Percentiles rank a stretch among this genome's conserved stretches.
phyloP scores from a whole-genome alignment of 2,329 filamentous ascomycete genomes.

The Cladosporium austrohemisphaericum region DNA sequence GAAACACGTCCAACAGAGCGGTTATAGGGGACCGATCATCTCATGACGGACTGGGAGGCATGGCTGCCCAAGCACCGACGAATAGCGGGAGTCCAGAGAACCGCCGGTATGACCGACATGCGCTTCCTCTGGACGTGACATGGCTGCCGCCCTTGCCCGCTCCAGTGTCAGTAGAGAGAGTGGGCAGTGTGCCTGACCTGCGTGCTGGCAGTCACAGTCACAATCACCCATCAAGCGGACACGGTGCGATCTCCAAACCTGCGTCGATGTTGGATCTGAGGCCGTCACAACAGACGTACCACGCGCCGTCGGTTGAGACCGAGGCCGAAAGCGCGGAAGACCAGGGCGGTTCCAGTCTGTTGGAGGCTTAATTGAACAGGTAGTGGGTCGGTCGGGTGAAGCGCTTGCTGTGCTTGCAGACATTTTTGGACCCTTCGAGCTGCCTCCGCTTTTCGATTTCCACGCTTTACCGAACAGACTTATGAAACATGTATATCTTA shows the following conservation, averaged over 20 bases:
- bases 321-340: constrained; percentile 14
- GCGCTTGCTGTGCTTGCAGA: not conserved
- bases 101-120: constrained; percentile 13
- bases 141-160: constrained; percentile 10
- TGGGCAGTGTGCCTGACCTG: constrained; percentile 14
- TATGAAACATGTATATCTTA: too few relatives aligned
- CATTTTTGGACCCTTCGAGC: not conserved
- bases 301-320: constrained; percentile 13
- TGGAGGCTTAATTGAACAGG: constrained; percentile 1
- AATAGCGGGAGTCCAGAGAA: constrained; percentile 7
- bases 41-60: not conserved
- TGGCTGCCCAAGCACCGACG: constrained; percentile 7
- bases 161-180: constrained; percentile 2
- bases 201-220: constrained; percentile 12
- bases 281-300: constrained; percentile 1
- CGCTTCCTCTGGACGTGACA: constrained; percentile 13
- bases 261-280: constrained; percentile 14
- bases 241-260: constrained; percentile 11
- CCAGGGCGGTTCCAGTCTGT: constrained; percentile 4
- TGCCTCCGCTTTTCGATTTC: not conserved
- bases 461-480: too few relatives aligned
- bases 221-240: not conserved
- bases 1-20: not conserved
- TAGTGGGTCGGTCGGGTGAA: not conserved
- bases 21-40: constrained; percentile 1